Evolutionary conservation across 371 early-diverging fungal species (phyloP), one percentile per base, ranked within the genome.

Genomic region (Catenaria anguillulae): DNA sequence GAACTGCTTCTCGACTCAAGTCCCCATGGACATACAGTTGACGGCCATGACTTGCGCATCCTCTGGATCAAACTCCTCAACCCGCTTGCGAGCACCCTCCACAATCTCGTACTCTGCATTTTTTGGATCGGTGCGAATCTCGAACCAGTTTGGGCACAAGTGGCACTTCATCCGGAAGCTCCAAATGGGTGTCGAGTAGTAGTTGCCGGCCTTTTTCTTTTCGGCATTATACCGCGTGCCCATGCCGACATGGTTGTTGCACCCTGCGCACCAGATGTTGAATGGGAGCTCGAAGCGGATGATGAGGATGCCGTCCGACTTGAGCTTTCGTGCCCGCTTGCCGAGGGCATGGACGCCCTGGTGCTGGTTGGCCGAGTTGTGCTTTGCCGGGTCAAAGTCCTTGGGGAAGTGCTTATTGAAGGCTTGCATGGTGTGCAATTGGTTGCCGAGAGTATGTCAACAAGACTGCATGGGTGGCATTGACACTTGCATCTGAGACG

Each of bases 51-150:
- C 81, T 62, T 82, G 88, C 21, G 70, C 78, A 66, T 89, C 90
- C 59, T 82, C 81, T 6, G 86, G 76, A 21, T 77, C 77, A 77
- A 82, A 89, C 37, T 76, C 78, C 64, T 89, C 91, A 10, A 82
- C 77, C 60, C 89, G 87, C 63, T 81, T 73, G 29, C 82, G 69
- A 0, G 89, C 93, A 1, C 94, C 96, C 33, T 74, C 73, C 0
- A 81, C 75, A 0, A 92, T 83, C 6, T 78, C 77, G 70, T 92
- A 95, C 23, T 75, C 74, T 0, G 88, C 65, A 65, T 90, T 90
- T 87, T 93, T 90, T n/a, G 94, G 94, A 68, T 95, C 91, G 0
- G 94, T 93, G 26, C 85, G 90, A 34, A 95, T 90, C 68, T 90
- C 93, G 36, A 94, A 85, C 88, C 86, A 88, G 64, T 82, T 75